A percentile compares a stretch with the other conserved stretches of the same genome.
These are phyloP conservation scores for Saccharomyces hybrid DNA, from an alignment of 1,139 yeast genomes.

Conservation along the genomic window DNA sequence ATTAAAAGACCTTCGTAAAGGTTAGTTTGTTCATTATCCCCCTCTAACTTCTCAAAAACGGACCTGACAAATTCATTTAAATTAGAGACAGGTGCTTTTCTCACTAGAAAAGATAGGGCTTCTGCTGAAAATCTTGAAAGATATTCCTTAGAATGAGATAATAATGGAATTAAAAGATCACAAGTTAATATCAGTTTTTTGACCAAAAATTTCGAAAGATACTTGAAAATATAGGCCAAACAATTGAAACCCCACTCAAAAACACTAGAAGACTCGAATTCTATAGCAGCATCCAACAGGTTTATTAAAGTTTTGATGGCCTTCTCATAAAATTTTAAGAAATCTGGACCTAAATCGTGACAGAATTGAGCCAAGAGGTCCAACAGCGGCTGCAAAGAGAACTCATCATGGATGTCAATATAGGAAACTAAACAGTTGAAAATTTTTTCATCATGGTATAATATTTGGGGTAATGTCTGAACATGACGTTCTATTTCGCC, in stretches of 20 bases:
- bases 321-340: constrained; percentile 56
- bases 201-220: constrained; percentile 57
- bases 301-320: constrained; percentile 47
- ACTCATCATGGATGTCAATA: constrained; percentile 50
- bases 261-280: constrained; percentile 47
- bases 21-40: constrained; percentile 10
- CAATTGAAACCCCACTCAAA: constrained; percentile 82
- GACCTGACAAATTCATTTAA: constrained; percentile 43
- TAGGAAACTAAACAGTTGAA: constrained; percentile 47
- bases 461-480: constrained; percentile 72
- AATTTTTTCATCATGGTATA: constrained; percentile 62
- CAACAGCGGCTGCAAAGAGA: constrained; percentile 72
- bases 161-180: constrained; percentile 54
- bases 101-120: constrained; percentile 73
- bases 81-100: constrained; percentile 53
- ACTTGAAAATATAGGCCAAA: constrained; percentile 83
- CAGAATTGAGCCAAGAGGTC: constrained; percentile 81
- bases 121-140: constrained; percentile 84
- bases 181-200: constrained; percentile 65
- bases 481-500: constrained; percentile 47
- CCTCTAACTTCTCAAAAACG: constrained; percentile 44
- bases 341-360: constrained; percentile 91
- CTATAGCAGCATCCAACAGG: constrained; percentile 40
- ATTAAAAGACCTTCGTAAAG: constrained; percentile 47
- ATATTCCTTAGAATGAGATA: constrained; percentile 52